Percentiles rank a stretch among this genome's conserved stretches.
Evolutionary conservation across 495 filamentous ascomycete species (phyloP).

Genomic region (Oleoguttula mirabilis): DNA sequence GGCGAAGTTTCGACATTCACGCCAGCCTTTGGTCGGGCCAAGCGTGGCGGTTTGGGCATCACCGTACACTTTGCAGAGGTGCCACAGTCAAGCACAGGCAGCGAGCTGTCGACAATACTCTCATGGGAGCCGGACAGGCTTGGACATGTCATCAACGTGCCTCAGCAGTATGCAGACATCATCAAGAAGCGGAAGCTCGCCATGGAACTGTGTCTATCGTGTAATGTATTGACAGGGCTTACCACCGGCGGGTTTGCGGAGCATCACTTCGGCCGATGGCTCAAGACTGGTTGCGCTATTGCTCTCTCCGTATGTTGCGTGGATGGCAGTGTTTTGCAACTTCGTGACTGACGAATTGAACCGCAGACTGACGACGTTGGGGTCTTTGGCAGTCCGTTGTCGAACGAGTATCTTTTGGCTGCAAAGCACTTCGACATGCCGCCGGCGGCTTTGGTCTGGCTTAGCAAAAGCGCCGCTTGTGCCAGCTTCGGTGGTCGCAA

Average conservation of each 20-base stretch:
- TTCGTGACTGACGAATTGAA: conserved; percentile 1
- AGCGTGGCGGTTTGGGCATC: conserved; percentile 41
- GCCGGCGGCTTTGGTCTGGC: conserved; percentile 40
- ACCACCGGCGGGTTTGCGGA: conserved; percentile 52
- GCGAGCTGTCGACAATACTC: conserved; percentile 52
- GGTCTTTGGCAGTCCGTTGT: conserved; percentile 66
- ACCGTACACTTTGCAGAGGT: conserved; percentile 75
- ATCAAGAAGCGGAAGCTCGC: conserved; percentile 45
- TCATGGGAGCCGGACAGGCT: conserved; percentile 55
- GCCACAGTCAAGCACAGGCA: conserved; percentile 35
- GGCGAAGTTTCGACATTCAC: conserved; percentile 46
- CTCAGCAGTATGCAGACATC: conserved; percentile 41
- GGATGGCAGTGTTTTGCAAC: background rate
- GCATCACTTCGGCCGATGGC: conserved; percentile 67
- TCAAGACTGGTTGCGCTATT: conserved; percentile 39
- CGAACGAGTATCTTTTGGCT: conserved; percentile 65
- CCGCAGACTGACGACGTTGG: conserved; percentile 76
- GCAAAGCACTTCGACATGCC: conserved; percentile 55
- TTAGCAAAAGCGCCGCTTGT: conserved; percentile 39
- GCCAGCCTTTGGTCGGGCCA: conserved; percentile 45
- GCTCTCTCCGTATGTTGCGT: conserved; percentile 44
- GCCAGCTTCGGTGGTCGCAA: background rate
- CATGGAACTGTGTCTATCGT: conserved; percentile 67
- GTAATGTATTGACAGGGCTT: conserved; percentile 70
- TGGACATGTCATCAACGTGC: conserved; percentile 69